A percentile compares a stretch with the other conserved stretches of the same genome.
Evolutionary conservation across 257 asterid species (phyloP).

Genomic region (Solanum clarkiae): DNA sequence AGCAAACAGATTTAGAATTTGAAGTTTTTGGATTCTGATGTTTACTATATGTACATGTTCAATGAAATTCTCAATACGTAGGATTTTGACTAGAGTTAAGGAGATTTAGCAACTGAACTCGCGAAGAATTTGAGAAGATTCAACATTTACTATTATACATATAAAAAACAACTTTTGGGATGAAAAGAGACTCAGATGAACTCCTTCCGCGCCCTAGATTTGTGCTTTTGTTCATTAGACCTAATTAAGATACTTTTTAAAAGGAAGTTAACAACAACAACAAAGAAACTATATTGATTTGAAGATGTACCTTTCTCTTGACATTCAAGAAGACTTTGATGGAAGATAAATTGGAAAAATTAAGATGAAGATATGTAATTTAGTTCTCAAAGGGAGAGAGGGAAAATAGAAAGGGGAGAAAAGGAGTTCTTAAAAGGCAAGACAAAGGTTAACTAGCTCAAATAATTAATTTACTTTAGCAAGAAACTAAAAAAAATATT

Average conservation of each 20-base stretch:
- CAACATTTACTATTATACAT: too few relatives aligned
- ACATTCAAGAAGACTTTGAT: conserved; percentile 31
- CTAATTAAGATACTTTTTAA: neutral
- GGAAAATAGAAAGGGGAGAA: conserved; percentile 3
- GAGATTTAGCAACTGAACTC: neutral
- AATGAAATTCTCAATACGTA: neutral
- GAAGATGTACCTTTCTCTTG: conserved; percentile 51
- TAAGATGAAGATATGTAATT: neutral
- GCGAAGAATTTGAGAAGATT: neutral
- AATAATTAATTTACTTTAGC: neutral
- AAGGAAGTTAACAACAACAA: neutral
- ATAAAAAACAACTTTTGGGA: neutral
- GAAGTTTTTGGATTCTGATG: neutral
- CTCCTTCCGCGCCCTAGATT: neutral
- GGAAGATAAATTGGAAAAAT: neutral
- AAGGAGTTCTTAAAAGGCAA: conserved; percentile 25
- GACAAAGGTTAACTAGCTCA: neutral
- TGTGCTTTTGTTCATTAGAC: neutral
- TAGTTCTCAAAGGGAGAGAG: neutral
- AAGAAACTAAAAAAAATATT: neutral
- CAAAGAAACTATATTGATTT: neutral
- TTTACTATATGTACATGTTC: neutral
- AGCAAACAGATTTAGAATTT: neutral
- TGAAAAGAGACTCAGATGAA: neutral
- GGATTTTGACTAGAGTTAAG: neutral